phyloP scores from a whole-genome alignment of 1,284 basidiomycete genomes.

The Paramarasmius palmivorus region DNA sequence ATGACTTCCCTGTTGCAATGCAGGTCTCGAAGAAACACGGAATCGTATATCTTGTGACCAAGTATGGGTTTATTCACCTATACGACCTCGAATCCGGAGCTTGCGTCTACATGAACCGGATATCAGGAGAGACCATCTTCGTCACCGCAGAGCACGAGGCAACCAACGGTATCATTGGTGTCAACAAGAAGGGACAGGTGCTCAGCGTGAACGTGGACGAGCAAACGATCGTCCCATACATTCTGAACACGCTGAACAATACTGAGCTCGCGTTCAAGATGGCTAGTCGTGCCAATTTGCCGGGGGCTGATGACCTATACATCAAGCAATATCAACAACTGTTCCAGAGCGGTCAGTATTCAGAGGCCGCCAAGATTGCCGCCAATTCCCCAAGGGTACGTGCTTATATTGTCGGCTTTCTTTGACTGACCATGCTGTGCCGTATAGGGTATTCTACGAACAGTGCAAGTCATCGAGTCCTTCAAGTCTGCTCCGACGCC shows the following conservation, averaged over 20 bases:
- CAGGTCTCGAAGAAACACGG: slow-evolving; percentile 98
- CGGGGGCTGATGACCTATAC: slow-evolving; percentile 97
- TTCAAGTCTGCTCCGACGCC: slow-evolving; percentile 96
- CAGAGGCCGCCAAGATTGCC: slow-evolving; percentile 97
- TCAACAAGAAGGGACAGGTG: slow-evolving; percentile 99
- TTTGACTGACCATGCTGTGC: slow-evolving; percentile 13
- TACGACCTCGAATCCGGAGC: slow-evolving; percentile 99
- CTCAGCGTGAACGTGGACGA: slow-evolving; percentile 97
- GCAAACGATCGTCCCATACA: slow-evolving; percentile 94
- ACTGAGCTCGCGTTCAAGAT: slow-evolving; percentile 98
- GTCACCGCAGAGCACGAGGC: slow-evolving; percentile 97
- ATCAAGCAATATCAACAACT: slow-evolving; percentile 94
- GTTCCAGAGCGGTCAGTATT: slow-evolving; percentile 89
- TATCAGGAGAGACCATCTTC: slow-evolving; percentile 99
- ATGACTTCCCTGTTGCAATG: slow-evolving; percentile 99
- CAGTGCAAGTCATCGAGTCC: slow-evolving; percentile 94
- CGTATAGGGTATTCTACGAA: slow-evolving; percentile 88
- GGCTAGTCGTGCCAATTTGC: slow-evolving; percentile 94
- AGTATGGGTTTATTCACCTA: slow-evolving; percentile 99
- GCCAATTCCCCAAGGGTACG: slow-evolving; percentile 92
- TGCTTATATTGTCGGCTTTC: neutral
- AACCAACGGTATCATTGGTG: slow-evolving; percentile 95
- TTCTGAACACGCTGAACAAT: slow-evolving; percentile 93
- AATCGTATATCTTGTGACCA: slow-evolving; percentile 97
- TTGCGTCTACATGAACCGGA: slow-evolving; percentile 99